phyloP scores from a whole-genome alignment of 176 grass and related monocot genomes.

The Hyparrhenia diplandra region DNA sequence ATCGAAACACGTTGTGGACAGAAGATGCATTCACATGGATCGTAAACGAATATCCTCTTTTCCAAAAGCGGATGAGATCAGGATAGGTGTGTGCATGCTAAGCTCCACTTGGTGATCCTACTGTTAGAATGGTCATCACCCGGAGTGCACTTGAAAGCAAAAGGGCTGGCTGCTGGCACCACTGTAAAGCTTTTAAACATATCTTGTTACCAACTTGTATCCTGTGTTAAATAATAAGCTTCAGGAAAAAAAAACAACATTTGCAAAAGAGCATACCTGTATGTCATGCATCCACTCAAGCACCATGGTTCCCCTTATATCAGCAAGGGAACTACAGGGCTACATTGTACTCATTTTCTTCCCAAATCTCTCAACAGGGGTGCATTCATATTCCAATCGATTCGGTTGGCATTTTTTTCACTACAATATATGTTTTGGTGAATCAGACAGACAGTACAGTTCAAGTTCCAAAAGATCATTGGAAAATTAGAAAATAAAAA shows the following conservation, averaged over 20 bases:
- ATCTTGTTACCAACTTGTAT: not conserved
- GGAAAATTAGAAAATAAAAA: not conserved
- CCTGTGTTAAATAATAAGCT: not conserved
- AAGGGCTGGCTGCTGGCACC: too few species aligned
- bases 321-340: not conserved
- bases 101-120: too few species aligned
- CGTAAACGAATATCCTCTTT: not conserved
- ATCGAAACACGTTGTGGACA: not conserved
- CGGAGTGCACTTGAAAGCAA: not conserved
- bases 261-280: not conserved
- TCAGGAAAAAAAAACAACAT: not conserved
- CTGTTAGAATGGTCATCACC: not conserved
- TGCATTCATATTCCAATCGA: not conserved
- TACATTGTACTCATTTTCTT: not conserved
- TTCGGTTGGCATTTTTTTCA: not conserved
- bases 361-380: not conserved
- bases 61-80: not conserved
- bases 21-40: not conserved
- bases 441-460: not conserved
- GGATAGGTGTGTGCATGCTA: not conserved
- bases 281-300: not conserved
- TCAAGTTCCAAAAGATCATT: not conserved
- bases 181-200: not conserved
- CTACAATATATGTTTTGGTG: not conserved
- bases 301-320: not conserved